Evolutionary conservation across 208 protist species (phyloP), one percentile per base, ranked within the genome.

Genomic region (Trypanosoma caninum): DNA sequence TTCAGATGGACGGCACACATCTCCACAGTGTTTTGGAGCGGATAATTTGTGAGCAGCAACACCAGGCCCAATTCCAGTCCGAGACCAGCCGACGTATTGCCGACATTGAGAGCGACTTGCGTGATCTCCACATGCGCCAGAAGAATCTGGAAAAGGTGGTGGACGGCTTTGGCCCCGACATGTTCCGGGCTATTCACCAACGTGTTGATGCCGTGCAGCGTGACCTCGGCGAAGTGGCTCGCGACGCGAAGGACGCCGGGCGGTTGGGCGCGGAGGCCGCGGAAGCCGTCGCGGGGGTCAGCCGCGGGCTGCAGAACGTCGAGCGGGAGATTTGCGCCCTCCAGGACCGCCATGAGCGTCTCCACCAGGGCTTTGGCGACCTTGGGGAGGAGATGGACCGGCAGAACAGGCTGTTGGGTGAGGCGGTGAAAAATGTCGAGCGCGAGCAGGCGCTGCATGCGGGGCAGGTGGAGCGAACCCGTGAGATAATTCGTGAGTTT

Each of bases 1-100:
- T 90, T 71, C 80, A 94, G 52, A 82, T 91, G 69, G 87, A 94
- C 54, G 87, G 76, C 48, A 81, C 84, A 5, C 80, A 89, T 48
- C 67, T 94, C 18, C 80, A 85, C 69, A 80, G 73, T 38, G 79
- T 91, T 0, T 74, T 94, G 16, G 76, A 84, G 22, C 69, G 54
- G 25, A 67, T 94, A 3, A 68, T 89, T 13, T 74, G 75, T 0
- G 78, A 88, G 47, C 87, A 89, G 62, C 38, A 66, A 9, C 69
- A 81, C 46, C 58, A 65, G 35, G 46, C 65, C 27, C 72, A 87
- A 10, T 53, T 58, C 27, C 75, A 82, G 58, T 66, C 67, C 54
- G 31, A 62, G 16, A 13, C 65, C 16, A 25, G 25, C 7, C 61
- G 79, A 13, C 82, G 83, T 16, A 33, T 93, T 1, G 50, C 25